Conservation (phyloP, 2,329 filamentous ascomycete genomes). For the Fusarium denticulatum region DNA sequence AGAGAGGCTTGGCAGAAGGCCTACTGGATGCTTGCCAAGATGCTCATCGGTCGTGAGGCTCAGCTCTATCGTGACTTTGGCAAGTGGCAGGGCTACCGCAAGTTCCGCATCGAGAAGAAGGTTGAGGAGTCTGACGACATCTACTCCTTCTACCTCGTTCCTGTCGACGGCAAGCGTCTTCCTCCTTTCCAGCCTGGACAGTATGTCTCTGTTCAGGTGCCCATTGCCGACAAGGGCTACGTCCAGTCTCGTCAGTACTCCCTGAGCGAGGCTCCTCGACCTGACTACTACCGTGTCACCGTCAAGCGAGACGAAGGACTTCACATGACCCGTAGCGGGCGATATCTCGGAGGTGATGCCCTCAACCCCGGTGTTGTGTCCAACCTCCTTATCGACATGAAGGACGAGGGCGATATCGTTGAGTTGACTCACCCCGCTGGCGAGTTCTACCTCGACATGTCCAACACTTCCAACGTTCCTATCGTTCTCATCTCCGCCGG, state of each 20-base stretch:
- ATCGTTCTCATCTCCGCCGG: slow-evolving; percentile 71
- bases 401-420: slow-evolving; percentile 69
- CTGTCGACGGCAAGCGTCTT: slow-evolving; percentile 68
- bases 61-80: slow-evolving; percentile 69
- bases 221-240: slow-evolving; percentile 65
- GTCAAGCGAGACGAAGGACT: slow-evolving; percentile 73
- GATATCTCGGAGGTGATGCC: slow-evolving; percentile 42
- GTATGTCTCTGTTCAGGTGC: slow-evolving; percentile 72
- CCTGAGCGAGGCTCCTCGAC: slow-evolving; percentile 70
- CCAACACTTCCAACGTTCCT: slow-evolving; percentile 50
- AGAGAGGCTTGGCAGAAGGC: slow-evolving; percentile 75
- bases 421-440: slow-evolving; percentile 74
- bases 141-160: slow-evolving; percentile 75
- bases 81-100: slow-evolving; percentile 74
- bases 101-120: slow-evolving; percentile 73
- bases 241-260: slow-evolving; percentile 78
- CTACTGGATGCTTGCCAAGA: slow-evolving; percentile 77
- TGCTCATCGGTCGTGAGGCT: slow-evolving; percentile 74
- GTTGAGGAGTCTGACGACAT: slow-evolving; percentile 74
- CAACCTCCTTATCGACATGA: slow-evolving; percentile 72
- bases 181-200: slow-evolving; percentile 75
- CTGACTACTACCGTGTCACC: slow-evolving; percentile 74
- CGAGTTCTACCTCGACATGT: slow-evolving; percentile 66
- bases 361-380: slow-evolving; percentile 73
- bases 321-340: slow-evolving; percentile 46